Conservation (phyloP, 2,329 filamentous ascomycete species). For the Fusarium annulatum region DNA sequence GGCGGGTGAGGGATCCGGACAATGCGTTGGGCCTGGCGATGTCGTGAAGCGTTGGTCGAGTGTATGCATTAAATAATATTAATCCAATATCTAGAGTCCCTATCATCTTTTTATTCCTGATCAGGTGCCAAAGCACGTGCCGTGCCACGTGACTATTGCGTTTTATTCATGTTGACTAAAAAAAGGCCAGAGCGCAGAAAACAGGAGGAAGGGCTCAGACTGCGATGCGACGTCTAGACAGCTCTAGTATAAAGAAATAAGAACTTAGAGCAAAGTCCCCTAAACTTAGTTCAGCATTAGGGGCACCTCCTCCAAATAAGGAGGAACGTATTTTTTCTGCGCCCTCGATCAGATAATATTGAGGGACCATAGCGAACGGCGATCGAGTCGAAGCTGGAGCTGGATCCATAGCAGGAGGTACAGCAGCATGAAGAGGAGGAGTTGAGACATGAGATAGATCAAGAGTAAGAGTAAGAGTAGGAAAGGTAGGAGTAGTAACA, state of each 20-base stretch:
- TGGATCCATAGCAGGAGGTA: not conserved
- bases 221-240: not conserved
- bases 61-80: rapidly evolving
- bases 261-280: not conserved
- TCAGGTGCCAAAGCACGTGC: too few relatives aligned
- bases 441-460: not conserved
- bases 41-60: rapidly evolving
- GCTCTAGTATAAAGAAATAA: not conserved
- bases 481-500: not conserved
- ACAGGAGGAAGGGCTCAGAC: not conserved
- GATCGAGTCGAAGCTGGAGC: not conserved
- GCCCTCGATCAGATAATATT: not conserved
- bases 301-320: rapidly evolving
- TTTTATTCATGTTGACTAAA: too few relatives aligned
- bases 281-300: not conserved
- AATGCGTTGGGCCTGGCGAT: not conserved
- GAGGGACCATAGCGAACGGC: not conserved
- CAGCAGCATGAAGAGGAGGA: not conserved
- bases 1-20: not conserved
- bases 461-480: not conserved
- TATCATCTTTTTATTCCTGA: too few relatives aligned
- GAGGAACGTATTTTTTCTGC: rapidly evolving
- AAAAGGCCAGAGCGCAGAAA: not conserved
- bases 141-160: too few relatives aligned
- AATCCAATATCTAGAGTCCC: rapidly evolving